phyloP scores from a whole-genome alignment of 163 green algal species.

The Chlorella variabilis region DNA sequence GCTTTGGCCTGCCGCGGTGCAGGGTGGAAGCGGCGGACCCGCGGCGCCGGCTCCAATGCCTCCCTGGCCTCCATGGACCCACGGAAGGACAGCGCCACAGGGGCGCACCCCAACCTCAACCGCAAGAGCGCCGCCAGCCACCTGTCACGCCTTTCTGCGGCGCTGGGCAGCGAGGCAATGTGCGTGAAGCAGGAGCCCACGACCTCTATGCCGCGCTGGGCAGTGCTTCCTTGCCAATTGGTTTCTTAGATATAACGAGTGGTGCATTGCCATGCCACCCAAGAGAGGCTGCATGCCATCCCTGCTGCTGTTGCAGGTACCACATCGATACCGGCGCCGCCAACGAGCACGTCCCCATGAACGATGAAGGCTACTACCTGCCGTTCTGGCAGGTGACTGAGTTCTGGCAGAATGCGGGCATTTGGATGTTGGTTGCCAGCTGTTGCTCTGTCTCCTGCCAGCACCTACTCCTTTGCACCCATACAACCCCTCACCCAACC shows the following conservation, averaged over 20 bases:
- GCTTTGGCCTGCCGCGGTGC: not conserved
- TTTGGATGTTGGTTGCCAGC: not conserved
- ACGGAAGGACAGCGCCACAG: not conserved
- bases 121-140: not conserved
- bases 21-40: constrained; percentile 18
- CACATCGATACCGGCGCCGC: not conserved
- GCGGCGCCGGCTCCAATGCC: not conserved
- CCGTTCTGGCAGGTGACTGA: constrained; percentile 32
- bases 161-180: constrained; percentile 18
- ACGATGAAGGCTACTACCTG: constrained; percentile 10
- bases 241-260: not conserved
- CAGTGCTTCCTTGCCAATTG: too few relatives aligned
- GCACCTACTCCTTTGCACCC: too few relatives aligned
- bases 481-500: too few relatives aligned
- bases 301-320: not conserved
- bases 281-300: too few relatives aligned
- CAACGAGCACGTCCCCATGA: constrained; percentile 16
- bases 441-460: not conserved
- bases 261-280: too few relatives aligned
- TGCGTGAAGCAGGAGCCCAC: not conserved
- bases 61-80: not conserved
- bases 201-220: too few relatives aligned
- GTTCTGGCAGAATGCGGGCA: not conserved
- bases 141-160: not conserved
- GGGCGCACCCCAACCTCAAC: not conserved